Conservation (phyloP, 2,329 filamentous ascomycete species). For the Septoria petroselini region DNA sequence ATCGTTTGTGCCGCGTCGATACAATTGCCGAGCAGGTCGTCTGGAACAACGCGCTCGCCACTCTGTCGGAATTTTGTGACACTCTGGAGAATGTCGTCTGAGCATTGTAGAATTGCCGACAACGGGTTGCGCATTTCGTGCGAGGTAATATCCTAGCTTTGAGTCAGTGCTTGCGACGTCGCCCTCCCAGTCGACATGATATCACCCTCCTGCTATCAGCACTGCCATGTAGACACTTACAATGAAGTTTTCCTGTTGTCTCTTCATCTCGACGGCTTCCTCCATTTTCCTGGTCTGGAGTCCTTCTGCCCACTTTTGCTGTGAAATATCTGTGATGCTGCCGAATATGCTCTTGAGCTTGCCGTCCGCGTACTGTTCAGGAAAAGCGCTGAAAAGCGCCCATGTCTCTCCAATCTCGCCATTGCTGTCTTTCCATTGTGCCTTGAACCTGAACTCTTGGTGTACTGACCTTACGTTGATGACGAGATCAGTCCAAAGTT, state of each 20-base stretch:
- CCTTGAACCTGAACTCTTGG: constrained; percentile 73
- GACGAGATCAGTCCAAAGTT: constrained; percentile 62
- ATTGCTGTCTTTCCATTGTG: constrained; percentile 59
- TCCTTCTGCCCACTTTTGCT: constrained; percentile 80
- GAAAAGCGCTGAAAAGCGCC: constrained; percentile 74
- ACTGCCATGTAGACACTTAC: constrained; percentile 4
- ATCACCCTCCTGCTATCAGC: too few relatives aligned
- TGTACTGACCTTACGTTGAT: constrained; percentile 62
- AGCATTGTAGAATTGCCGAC: constrained; percentile 71
- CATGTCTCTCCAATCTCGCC: constrained; percentile 65
- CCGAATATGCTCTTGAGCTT: constrained; percentile 72
- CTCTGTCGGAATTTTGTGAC: constrained; percentile 46
- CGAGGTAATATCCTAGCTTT: constrained; percentile 38
- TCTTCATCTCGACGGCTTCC: constrained; percentile 77
- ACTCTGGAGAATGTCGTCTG: constrained; percentile 66
- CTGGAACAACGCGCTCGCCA: constrained; percentile 37
- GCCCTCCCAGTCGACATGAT: too few relatives aligned
- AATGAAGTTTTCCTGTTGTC: constrained; percentile 56
- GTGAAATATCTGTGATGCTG: constrained; percentile 79
- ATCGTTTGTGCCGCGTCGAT: constrained; percentile 76
- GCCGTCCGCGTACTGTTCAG: constrained; percentile 63
- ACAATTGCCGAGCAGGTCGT: constrained; percentile 55
- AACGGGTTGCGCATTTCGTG: constrained; percentile 65
- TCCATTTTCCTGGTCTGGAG: constrained; percentile 74
- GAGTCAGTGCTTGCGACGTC: too few relatives aligned